Evolutionary conservation across 202 grass and related monocot species (phyloP).

Genomic region (Panicum hallii): DNA sequence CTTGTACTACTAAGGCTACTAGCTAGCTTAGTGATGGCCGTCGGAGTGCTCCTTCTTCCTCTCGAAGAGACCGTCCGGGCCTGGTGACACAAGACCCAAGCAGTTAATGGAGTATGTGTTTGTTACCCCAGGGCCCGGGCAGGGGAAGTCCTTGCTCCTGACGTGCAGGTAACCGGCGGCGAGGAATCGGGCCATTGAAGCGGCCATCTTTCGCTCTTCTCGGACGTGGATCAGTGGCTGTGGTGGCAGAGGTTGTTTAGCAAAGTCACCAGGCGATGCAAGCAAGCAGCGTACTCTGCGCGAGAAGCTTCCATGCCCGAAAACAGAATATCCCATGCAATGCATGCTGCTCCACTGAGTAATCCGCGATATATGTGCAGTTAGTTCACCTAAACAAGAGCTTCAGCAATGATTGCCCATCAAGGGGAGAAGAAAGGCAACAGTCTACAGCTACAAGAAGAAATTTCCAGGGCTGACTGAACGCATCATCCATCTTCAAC

Average conservation of each 20-base stretch:
- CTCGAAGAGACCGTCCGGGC: conserved; percentile 57
- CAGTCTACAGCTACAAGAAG: background rate
- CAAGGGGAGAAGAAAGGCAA: background rate
- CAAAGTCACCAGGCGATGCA: background rate
- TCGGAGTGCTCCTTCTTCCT: conserved; percentile 45
- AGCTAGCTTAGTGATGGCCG: conserved; percentile 17
- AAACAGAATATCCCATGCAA: background rate
- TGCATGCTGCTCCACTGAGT: no score
- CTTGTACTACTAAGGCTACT: background rate
- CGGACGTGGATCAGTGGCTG: background rate
- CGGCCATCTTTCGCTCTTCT: background rate
- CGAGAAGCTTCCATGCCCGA: background rate
- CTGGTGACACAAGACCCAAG: conserved; percentile 12
- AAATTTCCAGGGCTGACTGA: background rate
- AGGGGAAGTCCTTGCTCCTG: no score
- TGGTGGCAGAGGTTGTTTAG: background rate
- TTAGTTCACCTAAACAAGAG: background rate
- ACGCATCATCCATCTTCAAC: background rate
- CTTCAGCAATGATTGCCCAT: background rate
- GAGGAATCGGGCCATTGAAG: conserved; percentile 6
- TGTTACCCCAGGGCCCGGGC: no score
- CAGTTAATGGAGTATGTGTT: background rate
- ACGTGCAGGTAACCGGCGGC: background rate
- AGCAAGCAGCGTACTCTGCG: no score
- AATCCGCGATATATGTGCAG: background rate